Percentiles rank a stretch among this genome's conserved stretches.
Evolutionary conservation across 1,139 yeast genomes (phyloP).

Genomic region (Magnusiomyces tetraspermus): DNA sequence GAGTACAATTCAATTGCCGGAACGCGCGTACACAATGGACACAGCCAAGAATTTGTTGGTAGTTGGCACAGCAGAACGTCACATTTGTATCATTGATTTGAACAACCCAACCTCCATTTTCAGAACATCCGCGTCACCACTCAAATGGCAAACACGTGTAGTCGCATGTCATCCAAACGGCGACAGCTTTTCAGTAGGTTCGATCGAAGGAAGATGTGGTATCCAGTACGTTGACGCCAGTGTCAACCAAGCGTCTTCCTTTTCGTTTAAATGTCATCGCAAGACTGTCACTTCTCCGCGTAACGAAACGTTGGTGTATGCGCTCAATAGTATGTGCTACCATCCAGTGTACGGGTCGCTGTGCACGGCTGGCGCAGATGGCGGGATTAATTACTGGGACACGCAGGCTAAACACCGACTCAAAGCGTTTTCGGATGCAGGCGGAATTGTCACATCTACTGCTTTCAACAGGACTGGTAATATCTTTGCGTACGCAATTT

Average conservation of each 20-base stretch:
- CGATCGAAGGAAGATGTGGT: slow-evolving; percentile 96
- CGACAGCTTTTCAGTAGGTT: slow-evolving; percentile 85
- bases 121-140: slow-evolving; percentile 66
- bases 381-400: slow-evolving; percentile 93
- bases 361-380: slow-evolving; percentile 92
- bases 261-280: slow-evolving; percentile 92
- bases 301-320: slow-evolving; percentile 48
- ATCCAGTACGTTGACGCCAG: slow-evolving; percentile 83
- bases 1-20: slow-evolving; percentile 74
- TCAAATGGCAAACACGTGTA: slow-evolving; percentile 82
- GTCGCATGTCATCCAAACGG: slow-evolving; percentile 82
- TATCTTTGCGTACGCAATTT: slow-evolving; percentile 82
- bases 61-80: slow-evolving; percentile 88
- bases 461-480: slow-evolving; percentile 77
- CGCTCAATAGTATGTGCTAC: slow-evolving; percentile 73
- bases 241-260: slow-evolving; percentile 56
- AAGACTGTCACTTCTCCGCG: slow-evolving; percentile 34
- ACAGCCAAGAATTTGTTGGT: slow-evolving; percentile 70
- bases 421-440: slow-evolving; percentile 66
- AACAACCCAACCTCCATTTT: slow-evolving; percentile 72
- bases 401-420: slow-evolving; percentile 84
- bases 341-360: slow-evolving; percentile 90
- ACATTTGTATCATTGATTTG: slow-evolving; percentile 65
- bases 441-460: slow-evolving; percentile 66
- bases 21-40: slow-evolving; percentile 88